phyloP scores from a whole-genome alignment of 139 green algal genomes.

The Pedinophyceae sp. region DNA sequence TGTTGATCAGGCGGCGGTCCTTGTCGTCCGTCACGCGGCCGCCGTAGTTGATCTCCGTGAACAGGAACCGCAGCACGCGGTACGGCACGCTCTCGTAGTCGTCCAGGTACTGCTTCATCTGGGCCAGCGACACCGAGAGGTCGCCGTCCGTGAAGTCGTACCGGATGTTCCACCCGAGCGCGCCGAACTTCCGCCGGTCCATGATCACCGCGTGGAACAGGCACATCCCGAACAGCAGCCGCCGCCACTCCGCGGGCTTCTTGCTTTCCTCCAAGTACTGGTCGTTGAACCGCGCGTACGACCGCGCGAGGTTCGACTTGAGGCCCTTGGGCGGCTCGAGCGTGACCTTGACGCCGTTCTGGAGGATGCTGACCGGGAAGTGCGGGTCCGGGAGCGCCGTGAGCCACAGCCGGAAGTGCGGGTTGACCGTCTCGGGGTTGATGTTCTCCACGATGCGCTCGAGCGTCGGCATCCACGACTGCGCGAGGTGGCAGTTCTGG shows the following conservation, averaged over 20 bases:
- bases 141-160: constrained; percentile 49
- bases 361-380: constrained; percentile 59
- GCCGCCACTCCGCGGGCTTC: constrained; percentile 28
- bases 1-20: constrained; percentile 30
- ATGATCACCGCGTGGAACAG: constrained; percentile 31
- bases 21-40: constrained; percentile 32
- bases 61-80: constrained; percentile 23
- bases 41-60: constrained; percentile 31
- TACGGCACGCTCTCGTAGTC: constrained; percentile 28
- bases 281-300: constrained; percentile 31
- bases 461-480: constrained; percentile 51
- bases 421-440: constrained; percentile 19
- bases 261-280: constrained; percentile 33
- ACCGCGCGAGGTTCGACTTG: constrained; percentile 21
- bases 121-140: constrained; percentile 29
- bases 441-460: constrained; percentile 44
- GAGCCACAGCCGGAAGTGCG: constrained; percentile 49
- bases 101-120: constrained; percentile 35
- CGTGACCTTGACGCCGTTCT: constrained; percentile 71
- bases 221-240: constrained; percentile 22
- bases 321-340: constrained; percentile 58
- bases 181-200: constrained; percentile 27
- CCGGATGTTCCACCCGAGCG: constrained; percentile 33
- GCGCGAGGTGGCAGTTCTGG: constrained; percentile 46
- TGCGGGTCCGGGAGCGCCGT: constrained; percentile 47